Conservation (phyloP, 345 rosid species). For the Geranium brycei region DNA sequence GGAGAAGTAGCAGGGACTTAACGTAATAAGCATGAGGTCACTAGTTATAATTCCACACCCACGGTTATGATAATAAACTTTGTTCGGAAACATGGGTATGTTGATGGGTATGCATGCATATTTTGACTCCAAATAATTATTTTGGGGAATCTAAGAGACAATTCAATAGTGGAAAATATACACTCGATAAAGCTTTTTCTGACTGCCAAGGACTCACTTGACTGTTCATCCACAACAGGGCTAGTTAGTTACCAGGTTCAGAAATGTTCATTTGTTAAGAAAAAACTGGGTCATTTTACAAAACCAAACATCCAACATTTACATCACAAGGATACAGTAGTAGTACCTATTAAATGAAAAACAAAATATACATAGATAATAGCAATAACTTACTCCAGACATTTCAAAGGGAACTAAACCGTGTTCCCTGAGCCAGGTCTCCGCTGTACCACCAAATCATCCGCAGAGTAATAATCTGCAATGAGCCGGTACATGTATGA, state of each 20-base stretch:
- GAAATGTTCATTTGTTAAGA: background rate
- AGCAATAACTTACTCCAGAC: constrained; percentile 9
- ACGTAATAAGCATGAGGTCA: no score
- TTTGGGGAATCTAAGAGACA: background rate
- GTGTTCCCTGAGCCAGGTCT: constrained; percentile 27
- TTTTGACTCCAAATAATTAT: no score
- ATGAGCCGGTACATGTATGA: constrained; percentile 93
- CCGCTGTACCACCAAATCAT: constrained; percentile 69
- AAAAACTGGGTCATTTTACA: background rate
- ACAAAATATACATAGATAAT: background rate
- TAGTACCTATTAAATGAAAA: background rate
- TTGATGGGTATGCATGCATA: background rate
- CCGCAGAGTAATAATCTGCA: constrained; percentile 94
- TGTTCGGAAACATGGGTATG: background rate
- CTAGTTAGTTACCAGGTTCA: background rate
- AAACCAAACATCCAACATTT: background rate
- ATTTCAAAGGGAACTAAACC: background rate
- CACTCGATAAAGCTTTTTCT: background rate
- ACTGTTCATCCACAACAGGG: background rate
- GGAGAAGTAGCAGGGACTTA: no score
- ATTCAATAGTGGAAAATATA: background rate
- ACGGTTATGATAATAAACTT: no score
- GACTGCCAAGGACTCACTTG: background rate
- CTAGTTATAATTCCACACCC: no score
- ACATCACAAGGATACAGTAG: background rate